phyloP scores from a whole-genome alignment of 1,284 basidiomycete genomes.

The Cryptococcus sp. region DNA sequence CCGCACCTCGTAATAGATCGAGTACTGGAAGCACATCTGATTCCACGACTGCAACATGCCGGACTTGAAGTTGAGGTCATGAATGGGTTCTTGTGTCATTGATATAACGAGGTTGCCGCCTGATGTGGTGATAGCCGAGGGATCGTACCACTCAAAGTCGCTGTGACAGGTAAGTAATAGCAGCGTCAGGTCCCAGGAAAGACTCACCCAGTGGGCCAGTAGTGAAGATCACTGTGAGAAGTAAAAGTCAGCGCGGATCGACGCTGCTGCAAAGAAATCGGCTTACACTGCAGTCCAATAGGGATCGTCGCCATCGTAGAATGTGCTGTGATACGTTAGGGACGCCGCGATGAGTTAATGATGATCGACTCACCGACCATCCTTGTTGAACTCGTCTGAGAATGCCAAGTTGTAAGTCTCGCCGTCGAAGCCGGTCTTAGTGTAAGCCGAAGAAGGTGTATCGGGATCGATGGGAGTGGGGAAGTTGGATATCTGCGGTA shows the following conservation, averaged over 20 bases:
- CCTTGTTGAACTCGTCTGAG: constrained; percentile 59
- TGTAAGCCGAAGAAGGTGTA: constrained; percentile 56
- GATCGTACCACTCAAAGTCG: constrained; percentile 79
- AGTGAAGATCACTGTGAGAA: constrained; percentile 63
- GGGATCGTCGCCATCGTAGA: constrained; percentile 63
- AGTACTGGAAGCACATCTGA: constrained; percentile 82
- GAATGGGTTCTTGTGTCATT: constrained; percentile 64
- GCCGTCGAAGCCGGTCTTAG: constrained; percentile 48
- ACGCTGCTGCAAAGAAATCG: neutral
- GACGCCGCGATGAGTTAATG: neutral
- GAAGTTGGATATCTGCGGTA: constrained; percentile 65
- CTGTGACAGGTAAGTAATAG: constrained; percentile 4
- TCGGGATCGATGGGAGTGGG: constrained; percentile 70
- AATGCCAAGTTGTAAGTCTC: constrained; percentile 55
- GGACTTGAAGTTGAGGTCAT: constrained; percentile 71
- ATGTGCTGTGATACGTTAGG: constrained; percentile 57
- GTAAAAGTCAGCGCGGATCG: neutral
- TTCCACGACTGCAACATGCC: constrained; percentile 59
- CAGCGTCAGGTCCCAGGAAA: neutral
- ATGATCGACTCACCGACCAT: constrained; percentile 68
- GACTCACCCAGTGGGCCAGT: constrained; percentile 60
- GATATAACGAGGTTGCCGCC: constrained; percentile 80
- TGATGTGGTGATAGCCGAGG: constrained; percentile 73
- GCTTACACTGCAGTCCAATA: constrained; percentile 52
- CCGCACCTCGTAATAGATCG: constrained; percentile 56